Percentiles rank a stretch among this genome's conserved stretches.
These are phyloP conservation scores for Fonsecaea monophora DNA, from an alignment of 2,329 filamentous ascomycete species.

Conservation along the genomic window DNA sequence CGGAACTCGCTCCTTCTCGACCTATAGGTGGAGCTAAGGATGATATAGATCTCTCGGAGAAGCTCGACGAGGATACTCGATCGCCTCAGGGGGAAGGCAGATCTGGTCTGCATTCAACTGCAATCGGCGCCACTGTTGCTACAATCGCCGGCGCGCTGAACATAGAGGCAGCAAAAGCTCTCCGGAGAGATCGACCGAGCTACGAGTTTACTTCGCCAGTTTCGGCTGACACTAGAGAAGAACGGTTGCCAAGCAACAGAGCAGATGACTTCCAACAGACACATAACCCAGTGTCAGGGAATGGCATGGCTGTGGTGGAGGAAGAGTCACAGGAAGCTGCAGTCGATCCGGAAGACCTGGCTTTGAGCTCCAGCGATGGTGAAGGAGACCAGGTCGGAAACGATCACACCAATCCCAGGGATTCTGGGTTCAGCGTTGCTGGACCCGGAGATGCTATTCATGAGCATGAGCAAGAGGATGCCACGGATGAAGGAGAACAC, in stretches of 20 bases:
- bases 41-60: not conserved
- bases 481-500: slow-evolving; percentile 1
- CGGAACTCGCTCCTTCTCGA: not conserved
- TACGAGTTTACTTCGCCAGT: slow-evolving; percentile 6
- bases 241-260: slow-evolving; percentile 13
- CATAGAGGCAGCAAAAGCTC: slow-evolving; percentile 33
- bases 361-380: slow-evolving; percentile 27
- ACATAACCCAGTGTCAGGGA: not conserved
- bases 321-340: slow-evolving; percentile 8
- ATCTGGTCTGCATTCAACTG: slow-evolving; percentile 14
- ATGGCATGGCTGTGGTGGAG: not conserved
- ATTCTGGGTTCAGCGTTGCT: slow-evolving; percentile 34
- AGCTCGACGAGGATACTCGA: slow-evolving; percentile 1
- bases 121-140: slow-evolving; percentile 36
- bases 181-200: slow-evolving; percentile 25
- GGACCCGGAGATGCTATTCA: slow-evolving; percentile 17
- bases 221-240: slow-evolving; percentile 6
- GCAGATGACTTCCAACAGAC: slow-evolving; percentile 16
- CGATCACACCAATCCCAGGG: slow-evolving; percentile 22
- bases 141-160: slow-evolving; percentile 39
- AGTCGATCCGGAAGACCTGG: slow-evolving; percentile 26
- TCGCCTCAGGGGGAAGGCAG: not conserved
- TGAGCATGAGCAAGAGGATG: slow-evolving; percentile 11
- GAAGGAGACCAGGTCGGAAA: slow-evolving; percentile 1
- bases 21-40: not conserved